A percentile compares a stretch with the other conserved stretches of the same genome.
These are phyloP conservation scores for Aegle marmelos DNA, from an alignment of 345 rosid species.

Conservation along the genomic window DNA sequence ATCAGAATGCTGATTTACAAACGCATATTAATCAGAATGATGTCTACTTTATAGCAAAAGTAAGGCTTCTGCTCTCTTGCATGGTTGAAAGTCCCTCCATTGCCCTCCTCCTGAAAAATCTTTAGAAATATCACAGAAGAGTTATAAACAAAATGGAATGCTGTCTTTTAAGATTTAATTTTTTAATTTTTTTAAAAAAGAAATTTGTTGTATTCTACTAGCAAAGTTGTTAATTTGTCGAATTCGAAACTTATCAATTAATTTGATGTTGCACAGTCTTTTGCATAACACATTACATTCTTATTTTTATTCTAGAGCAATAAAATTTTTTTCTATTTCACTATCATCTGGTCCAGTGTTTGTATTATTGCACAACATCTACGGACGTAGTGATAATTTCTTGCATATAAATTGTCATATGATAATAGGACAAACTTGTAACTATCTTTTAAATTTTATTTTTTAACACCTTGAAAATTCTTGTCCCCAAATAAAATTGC, in stretches of 20 bases:
- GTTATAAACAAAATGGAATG: neutral
- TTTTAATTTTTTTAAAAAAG: neutral
- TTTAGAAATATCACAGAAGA: neutral
- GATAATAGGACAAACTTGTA: too few relatives aligned
- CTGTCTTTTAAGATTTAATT: neutral
- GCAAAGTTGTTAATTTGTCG: neutral
- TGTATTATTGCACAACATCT: neutral
- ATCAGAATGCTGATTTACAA: constrained; percentile 22
- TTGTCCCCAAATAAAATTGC: too few relatives aligned
- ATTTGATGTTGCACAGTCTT: neutral
- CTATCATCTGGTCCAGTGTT: neutral
- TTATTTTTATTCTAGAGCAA: neutral
- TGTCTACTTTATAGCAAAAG: constrained; percentile 46
- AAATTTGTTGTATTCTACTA: neutral
- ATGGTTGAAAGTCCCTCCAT: neutral
- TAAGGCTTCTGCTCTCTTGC: constrained; percentile 27
- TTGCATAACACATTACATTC: neutral
- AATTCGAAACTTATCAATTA: neutral
- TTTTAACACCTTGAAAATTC: too few relatives aligned
- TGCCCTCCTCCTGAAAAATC: neutral
- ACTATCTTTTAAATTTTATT: too few relatives aligned
- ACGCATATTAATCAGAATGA: constrained; percentile 22
- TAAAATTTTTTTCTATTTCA: neutral
- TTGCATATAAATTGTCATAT: too few relatives aligned
- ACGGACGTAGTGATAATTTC: neutral